Conservation (phyloP, 2,329 filamentous ascomycete species). For the Pyrenochaeta sp. region DNA sequence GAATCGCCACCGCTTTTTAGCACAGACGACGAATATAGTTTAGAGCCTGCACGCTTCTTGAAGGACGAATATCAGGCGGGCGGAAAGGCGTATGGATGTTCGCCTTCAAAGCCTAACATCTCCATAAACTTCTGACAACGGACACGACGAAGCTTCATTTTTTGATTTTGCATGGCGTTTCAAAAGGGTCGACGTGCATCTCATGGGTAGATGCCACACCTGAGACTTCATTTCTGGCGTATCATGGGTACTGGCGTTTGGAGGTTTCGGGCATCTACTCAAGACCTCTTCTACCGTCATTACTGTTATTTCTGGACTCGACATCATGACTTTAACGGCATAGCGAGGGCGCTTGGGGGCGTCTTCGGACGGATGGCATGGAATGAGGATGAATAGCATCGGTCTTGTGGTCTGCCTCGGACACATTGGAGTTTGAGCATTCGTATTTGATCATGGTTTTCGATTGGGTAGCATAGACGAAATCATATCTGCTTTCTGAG, state of each 20-base stretch:
- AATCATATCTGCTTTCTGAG: neutral
- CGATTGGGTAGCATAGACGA: neutral
- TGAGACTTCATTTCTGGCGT: neutral
- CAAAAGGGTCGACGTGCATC: neutral
- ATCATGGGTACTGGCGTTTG: slow-evolving; percentile 3
- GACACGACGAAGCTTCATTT: neutral
- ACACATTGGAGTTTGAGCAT: neutral
- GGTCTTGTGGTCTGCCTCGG: neutral
- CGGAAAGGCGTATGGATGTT: neutral
- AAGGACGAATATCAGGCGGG: neutral
- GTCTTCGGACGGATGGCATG: neutral
- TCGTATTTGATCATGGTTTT: neutral
- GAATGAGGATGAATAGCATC: neutral
- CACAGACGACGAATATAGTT: neutral
- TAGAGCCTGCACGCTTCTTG: neutral
- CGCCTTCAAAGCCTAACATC: neutral
- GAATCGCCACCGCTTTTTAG: neutral
- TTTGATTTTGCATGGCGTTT: neutral
- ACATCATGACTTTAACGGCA: slow-evolving; percentile 15
- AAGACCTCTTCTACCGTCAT: neutral
- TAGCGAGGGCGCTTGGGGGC: slow-evolving; percentile 29
- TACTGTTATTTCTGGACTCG: slow-evolving; percentile 12
- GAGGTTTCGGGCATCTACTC: slow-evolving; percentile 1
- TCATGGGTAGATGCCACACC: neutral
- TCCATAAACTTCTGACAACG: slow-evolving; percentile 8